Evolutionary conservation across 2,329 filamentous ascomycete species (phyloP), one percentile per base, ranked within the genome.

Genomic region (Monosporascus sp.): DNA sequence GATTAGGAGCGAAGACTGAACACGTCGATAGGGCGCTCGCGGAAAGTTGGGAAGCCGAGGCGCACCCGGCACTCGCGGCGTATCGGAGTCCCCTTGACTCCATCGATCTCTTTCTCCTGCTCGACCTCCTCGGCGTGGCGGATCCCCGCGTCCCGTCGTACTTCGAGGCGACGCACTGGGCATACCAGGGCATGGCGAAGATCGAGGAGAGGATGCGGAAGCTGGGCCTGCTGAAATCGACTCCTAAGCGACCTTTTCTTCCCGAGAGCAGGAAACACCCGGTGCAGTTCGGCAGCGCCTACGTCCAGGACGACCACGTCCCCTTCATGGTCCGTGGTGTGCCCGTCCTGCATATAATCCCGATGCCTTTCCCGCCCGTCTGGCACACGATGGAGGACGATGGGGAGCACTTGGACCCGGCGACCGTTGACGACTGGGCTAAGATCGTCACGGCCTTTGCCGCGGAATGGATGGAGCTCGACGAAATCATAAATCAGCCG

Each of bases 161-260:
- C 73, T 97, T 95, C 69, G 80, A 85, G 55, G 88, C 87, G 1
- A 97, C 93, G 0, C 93, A 97, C 68, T 97, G 93, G 93, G 91
- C 92, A 1, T 97, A 97, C 70, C 77, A 83, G 60, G 80, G 82
- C 55, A 83, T 97, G 76, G 87, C 90, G 1, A 72, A 74, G 2
- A 73, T 95, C 17, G 93, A 97, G 72, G 72, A 76, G 49, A 86
- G 91, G 26, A 77, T 97, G 67, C 84, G 91, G 36, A 72, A 77
- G 9, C 74, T 92, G 1, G 76, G 76, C 1, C 72, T 87, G 24
- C 79, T 90, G 58, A 62, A 68, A 40, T 76, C 72, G 54, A 69
- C 73, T 55, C 66, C 80, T 0, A 58, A 61, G n/a, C 61, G 66
- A 43, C 67, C 71, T 0, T 96, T 96, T 66, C 74, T 97, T 5